Conservation (phyloP, 2,329 filamentous ascomycete species). For the Curvularia sp. region DNA sequence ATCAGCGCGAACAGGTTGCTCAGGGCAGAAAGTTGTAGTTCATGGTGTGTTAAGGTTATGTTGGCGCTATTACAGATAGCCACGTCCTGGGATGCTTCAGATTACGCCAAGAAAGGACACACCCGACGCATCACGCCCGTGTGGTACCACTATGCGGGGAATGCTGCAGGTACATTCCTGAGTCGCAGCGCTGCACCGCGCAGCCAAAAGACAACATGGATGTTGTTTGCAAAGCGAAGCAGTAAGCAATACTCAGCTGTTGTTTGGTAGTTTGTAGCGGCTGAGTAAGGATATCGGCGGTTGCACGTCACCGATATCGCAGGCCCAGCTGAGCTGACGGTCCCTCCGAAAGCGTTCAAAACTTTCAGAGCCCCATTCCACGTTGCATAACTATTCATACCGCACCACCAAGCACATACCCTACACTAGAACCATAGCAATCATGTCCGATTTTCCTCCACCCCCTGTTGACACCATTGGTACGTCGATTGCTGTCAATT, state of each 20-base stretch:
- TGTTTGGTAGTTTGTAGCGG: conserved; percentile 34
- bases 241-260: conserved; percentile 16
- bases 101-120: conserved; percentile 23
- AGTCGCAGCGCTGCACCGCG: background rate
- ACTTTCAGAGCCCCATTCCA: conserved; percentile 16
- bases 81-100: conserved; percentile 18
- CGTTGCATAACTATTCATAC: conserved; percentile 10
- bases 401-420: conserved; percentile 13
- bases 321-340: conserved; percentile 28
- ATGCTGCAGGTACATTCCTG: conserved; percentile 16
- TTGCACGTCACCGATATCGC: conserved; percentile 44
- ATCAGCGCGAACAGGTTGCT: conserved; percentile 1
- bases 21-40: background rate
- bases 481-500: conserved; percentile 40
- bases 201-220: background rate
- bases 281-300: conserved; percentile 38
- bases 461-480: conserved; percentile 78
- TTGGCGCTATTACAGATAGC: conserved; percentile 8
- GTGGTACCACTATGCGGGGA: conserved; percentile 18
- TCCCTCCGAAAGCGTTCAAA: conserved; percentile 26
- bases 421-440: conserved; percentile 12
- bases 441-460: conserved; percentile 64
- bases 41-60: conserved; percentile 8
- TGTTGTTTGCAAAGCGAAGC: conserved; percentile 5
- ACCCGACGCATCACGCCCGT: conserved; percentile 13